phyloP scores from a whole-genome alignment of 257 asterid genomes.

The Echium plantagineum region DNA sequence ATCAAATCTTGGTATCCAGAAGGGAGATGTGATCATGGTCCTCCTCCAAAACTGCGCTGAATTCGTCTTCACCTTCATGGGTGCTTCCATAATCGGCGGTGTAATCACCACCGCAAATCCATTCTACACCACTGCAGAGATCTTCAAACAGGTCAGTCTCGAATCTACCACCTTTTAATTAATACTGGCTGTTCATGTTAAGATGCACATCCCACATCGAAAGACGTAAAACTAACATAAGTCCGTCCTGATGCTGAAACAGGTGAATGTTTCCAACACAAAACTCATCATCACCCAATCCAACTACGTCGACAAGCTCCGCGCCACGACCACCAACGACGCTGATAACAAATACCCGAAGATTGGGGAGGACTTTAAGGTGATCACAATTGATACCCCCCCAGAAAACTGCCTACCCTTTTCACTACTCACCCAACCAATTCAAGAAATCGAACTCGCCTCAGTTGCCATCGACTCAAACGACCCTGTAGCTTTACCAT shows the following conservation, averaged over 20 bases:
- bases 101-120: conserved; percentile 63
- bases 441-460: conserved; percentile 22
- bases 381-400: conserved; percentile 41
- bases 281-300: conserved; percentile 58
- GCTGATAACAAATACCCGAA: conserved; percentile 12
- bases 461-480: conserved; percentile 27
- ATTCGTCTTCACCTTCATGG: conserved; percentile 64
- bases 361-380: conserved; percentile 34
- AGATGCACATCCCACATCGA: too few relatives aligned
- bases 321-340: conserved; percentile 4
- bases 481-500: conserved; percentile 69
- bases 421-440: conserved; percentile 27
- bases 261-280: conserved; percentile 35
- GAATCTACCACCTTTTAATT: too few relatives aligned
- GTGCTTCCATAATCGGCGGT: conserved; percentile 67
- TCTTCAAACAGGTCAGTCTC: conserved; percentile 45
- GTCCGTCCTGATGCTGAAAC: conserved; percentile 30
- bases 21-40: conserved; percentile 58
- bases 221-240: too few relatives aligned
- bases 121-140: conserved; percentile 42
- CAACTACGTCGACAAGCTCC: conserved; percentile 57
- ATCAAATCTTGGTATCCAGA: conserved; percentile 27
- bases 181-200: too few relatives aligned
- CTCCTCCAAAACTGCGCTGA: conserved; percentile 68
- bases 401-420: conserved; percentile 54